Evolutionary conservation across 148 eudicot species (phyloP), one percentile per base, ranked within the genome.

Genomic region (Hydrangea macrophylla): DNA sequence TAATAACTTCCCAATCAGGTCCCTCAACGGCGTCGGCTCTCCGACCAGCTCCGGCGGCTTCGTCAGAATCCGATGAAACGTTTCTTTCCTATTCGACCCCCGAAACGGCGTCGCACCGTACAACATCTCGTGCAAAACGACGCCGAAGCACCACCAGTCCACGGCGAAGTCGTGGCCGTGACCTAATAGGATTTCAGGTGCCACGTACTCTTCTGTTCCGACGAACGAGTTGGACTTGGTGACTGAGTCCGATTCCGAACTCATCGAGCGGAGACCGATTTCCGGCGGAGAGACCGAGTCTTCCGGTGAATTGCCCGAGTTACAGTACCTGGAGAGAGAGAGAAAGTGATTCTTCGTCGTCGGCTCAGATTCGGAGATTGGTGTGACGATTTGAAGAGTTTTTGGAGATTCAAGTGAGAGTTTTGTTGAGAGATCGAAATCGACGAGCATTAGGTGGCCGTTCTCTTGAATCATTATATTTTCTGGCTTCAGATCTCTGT

Each of bases 121-220:
- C 10, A 89, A 70, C 97, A 92, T 89, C 79, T 89, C 96, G 44
- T 92, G 69, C 9, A 92, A 58, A 35, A 89, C 86, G 40, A 89
- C 72, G 0, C 98, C 96, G 5, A 82, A 48, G 48, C 88, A 82
- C 98, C 98, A 92, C 90, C 86, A 90, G 71, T 92, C 96, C 9
- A 87, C 93, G 23, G 85, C 58, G 68, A 84, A 86, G 27, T 87
- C 91, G 70, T 92, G 98, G 31, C 96, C 96, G 32, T 84, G 73
- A 27, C 86, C 88, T 55, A 57, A 36, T 0, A 92, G 78, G 32
- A 92, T 77, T 79, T 89, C 96, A 2, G 98, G 96, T 27, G 98
- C 88, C 74, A 92, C 86, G 82, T 92, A 92, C 57, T 92, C 98
- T 73, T 90, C 98, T 18, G 98, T 92, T 0, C 98, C 98, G 2